Conservation (phyloP, 768 basidiomycete genomes). For the Amanita rimosa region DNA sequence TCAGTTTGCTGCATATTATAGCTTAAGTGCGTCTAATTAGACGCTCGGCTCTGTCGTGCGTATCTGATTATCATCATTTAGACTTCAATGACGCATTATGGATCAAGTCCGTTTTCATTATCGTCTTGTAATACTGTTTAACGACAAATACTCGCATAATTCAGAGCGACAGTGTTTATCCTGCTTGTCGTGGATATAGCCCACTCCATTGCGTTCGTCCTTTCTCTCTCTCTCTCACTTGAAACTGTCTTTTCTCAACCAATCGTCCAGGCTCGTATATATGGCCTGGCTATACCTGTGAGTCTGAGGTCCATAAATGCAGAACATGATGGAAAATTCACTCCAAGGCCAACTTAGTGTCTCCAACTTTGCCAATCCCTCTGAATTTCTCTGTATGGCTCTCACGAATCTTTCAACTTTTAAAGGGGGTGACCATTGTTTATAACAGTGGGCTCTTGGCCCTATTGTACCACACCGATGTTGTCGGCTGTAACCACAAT, state of each 20-base stretch:
- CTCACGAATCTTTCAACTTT: neutral
- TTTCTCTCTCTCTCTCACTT: neutral
- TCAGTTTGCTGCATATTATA: constrained; percentile 6
- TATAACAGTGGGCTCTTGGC: constrained; percentile 6
- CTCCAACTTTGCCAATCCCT: neutral
- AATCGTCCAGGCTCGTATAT: neutral
- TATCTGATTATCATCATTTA: neutral
- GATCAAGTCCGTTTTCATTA: neutral
- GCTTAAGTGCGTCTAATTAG: neutral
- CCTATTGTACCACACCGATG: constrained; percentile 8
- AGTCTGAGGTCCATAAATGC: neutral
- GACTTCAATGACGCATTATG: neutral
- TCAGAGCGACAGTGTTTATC: constrained; percentile 1
- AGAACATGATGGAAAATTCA: neutral
- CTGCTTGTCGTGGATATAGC: constrained; percentile 3
- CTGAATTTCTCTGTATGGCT: neutral
- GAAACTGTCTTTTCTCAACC: neutral
- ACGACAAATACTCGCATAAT: neutral
- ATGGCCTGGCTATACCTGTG: neutral
- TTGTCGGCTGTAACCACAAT: constrained; percentile 9
- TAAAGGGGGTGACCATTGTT: neutral
- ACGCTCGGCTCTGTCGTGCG: neutral
- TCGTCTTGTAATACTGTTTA: neutral
- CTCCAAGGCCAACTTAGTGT: neutral
- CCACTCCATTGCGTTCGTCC: constrained; percentile 1